These are phyloP conservation scores for Scheffersomyces amazonensis DNA, from an alignment of 805 yeast species.

Conservation along the genomic window DNA sequence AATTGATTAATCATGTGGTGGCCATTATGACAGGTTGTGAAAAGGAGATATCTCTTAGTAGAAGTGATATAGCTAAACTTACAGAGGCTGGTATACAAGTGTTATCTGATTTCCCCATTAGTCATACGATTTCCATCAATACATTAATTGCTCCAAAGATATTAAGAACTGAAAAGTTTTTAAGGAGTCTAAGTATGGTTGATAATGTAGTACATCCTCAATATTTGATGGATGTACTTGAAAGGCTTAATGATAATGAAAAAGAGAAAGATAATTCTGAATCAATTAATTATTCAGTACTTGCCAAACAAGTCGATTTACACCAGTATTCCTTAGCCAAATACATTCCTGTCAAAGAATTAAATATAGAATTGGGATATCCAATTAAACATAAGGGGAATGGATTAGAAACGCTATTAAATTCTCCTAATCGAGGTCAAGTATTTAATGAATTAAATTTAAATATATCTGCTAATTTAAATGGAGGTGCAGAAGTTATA, in stretches of 20 bases:
- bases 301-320: slow-evolving; percentile 19
- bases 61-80: slow-evolving; percentile 42
- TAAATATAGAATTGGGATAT: slow-evolving; percentile 27
- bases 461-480: slow-evolving; percentile 54
- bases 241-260: slow-evolving; percentile 5
- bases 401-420: slow-evolving; percentile 14
- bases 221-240: slow-evolving; percentile 47
- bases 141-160: slow-evolving; percentile 74
- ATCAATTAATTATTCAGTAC: slow-evolving; percentile 7
- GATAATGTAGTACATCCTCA: slow-evolving; percentile 53
- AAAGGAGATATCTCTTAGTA: slow-evolving; percentile 32
- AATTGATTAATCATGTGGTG: slow-evolving; percentile 22
- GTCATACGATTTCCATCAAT: slow-evolving; percentile 30
- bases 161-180: slow-evolving; percentile 84
- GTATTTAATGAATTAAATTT: slow-evolving; percentile 51
- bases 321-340: slow-evolving; percentile 36
- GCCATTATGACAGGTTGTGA: slow-evolving; percentile 71
- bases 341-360: slow-evolving; percentile 22
- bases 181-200: slow-evolving; percentile 62
- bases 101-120: slow-evolving; percentile 39
- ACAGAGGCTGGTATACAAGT: slow-evolving; percentile 57
- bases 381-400: slow-evolving; percentile 10
- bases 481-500: slow-evolving; percentile 59
- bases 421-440: slow-evolving; percentile 16
- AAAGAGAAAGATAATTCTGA: background rate